phyloP scores from a whole-genome alignment of 1,284 basidiomycete species.

The Trametes sp. region DNA sequence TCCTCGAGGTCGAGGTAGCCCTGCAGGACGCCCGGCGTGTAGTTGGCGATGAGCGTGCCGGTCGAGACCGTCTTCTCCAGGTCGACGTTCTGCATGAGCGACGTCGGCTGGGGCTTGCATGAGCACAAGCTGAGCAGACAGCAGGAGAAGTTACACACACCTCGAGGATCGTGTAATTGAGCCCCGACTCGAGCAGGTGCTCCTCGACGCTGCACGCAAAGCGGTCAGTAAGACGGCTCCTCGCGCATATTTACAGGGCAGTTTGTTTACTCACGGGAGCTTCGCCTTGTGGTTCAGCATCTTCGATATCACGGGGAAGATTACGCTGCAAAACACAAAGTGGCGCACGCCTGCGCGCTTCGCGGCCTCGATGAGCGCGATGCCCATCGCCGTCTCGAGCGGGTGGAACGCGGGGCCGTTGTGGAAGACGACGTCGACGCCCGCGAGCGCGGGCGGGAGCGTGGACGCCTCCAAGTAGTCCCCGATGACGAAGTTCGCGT shows the following conservation, averaged over 20 bases:
- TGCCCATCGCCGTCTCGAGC: slow-evolving; percentile 45
- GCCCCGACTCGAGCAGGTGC: slow-evolving; percentile 44
- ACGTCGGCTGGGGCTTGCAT: slow-evolving; percentile 35
- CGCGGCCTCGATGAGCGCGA: slow-evolving; percentile 48
- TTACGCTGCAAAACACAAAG: slow-evolving; percentile 48
- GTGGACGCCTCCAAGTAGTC: slow-evolving; percentile 42
- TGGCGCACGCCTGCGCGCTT: slow-evolving; percentile 46
- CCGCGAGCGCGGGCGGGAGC: slow-evolving; percentile 37
- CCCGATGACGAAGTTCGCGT: slow-evolving; percentile 36
- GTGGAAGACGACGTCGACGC: slow-evolving; percentile 42
- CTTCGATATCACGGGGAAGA: slow-evolving; percentile 43
- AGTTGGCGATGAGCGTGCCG: slow-evolving; percentile 32
- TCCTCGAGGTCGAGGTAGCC: slow-evolving; percentile 45
- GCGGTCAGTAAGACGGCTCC: neutral
- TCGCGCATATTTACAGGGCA: neutral
- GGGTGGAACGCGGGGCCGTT: slow-evolving; percentile 41
- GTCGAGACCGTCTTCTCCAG: slow-evolving; percentile 28
- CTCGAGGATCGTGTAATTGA: slow-evolving; percentile 46
- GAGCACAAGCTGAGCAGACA: neutral
- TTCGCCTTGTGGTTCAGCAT: slow-evolving; percentile 45
- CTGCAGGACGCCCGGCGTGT: slow-evolving; percentile 36
- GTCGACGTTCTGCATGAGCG: slow-evolving; percentile 45
- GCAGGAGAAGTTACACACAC: slow-evolving; percentile 14
- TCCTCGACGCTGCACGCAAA: slow-evolving; percentile 40
- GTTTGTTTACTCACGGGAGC: slow-evolving; percentile 33